Percentiles rank a stretch among this genome's conserved stretches.
Conservation (phyloP, 305 asterid genomes). For the Fraxinus paxiana region DNA sequence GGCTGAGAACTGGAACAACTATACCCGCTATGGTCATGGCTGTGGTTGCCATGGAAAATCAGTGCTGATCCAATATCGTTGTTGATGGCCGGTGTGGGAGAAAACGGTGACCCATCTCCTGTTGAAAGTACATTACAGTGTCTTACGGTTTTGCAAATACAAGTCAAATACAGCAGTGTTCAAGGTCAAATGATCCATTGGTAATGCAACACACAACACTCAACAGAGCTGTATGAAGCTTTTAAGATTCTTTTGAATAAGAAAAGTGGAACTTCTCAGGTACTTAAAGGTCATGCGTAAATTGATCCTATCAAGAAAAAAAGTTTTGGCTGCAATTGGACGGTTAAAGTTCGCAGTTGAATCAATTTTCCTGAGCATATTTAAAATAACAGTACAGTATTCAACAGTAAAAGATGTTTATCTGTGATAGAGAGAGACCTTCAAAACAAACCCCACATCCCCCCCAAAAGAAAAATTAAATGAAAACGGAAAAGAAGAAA, state of each 20-base stretch:
- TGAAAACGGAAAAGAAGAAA: constrained; percentile 2
- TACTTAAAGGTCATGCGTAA: too few species aligned
- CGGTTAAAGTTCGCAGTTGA: neutral
- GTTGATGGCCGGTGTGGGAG: constrained; percentile 27
- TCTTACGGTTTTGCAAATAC: neutral
- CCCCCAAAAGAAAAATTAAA: neutral
- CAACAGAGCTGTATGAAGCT: neutral
- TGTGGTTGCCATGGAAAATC: constrained; percentile 30
- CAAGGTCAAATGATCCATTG: neutral
- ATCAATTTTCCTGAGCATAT: constrained; percentile 31
- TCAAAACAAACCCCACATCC: neutral
- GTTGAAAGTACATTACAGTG: constrained; percentile 33
- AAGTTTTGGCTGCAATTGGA: neutral
- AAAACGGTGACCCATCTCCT: constrained; percentile 44
- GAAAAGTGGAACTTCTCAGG: neutral
- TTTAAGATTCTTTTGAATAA: neutral
- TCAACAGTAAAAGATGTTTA: constrained; percentile 1
- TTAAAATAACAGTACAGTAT: neutral
- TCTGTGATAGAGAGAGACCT: too few species aligned
- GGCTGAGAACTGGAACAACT: constrained; percentile 1
- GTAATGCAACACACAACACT: neutral
- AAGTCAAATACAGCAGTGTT: neutral
- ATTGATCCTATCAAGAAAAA: too few species aligned
- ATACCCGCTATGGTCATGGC: constrained; percentile 20
- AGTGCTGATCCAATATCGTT: constrained; percentile 22